Evolutionary conservation across 169 alveolate genomes (phyloP).

Genomic region (Plasmodium chabaudi): DNA sequence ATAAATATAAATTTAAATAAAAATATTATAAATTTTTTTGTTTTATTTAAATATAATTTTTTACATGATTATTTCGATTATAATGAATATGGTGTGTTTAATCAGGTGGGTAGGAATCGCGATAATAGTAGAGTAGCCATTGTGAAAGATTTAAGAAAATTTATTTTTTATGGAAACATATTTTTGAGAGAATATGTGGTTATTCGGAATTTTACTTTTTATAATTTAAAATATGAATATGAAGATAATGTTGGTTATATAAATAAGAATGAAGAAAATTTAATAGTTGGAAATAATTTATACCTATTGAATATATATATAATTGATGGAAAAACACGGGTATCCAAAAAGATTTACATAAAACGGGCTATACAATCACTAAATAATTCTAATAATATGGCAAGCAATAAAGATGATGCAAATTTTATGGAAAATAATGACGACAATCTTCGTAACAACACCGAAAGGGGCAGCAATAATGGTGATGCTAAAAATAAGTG

Average conservation of each 20-base stretch:
- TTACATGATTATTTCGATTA: slow-evolving; percentile 15
- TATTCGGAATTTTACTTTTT: slow-evolving; percentile 28
- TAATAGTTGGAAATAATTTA: slow-evolving; percentile 20
- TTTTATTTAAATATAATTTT: slow-evolving; percentile 23
- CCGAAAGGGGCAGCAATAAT: background rate
- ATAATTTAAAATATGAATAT: slow-evolving; percentile 33
- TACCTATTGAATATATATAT: slow-evolving; percentile 13
- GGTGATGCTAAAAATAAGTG: background rate
- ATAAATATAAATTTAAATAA: slow-evolving; percentile 19
- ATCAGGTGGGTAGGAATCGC: background rate
- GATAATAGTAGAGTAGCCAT: background rate
- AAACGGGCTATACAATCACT: no score
- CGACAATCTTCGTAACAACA: slow-evolving; percentile 5
- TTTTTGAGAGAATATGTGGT: slow-evolving; percentile 21
- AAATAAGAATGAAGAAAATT: slow-evolving; percentile 1
- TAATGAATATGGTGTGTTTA: slow-evolving; percentile 9
- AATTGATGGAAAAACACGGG: background rate
- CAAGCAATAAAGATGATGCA: no score
- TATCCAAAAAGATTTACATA: no score
- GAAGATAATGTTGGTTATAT: slow-evolving; percentile 37
- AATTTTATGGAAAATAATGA: slow-evolving; percentile 2
- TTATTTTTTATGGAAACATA: background rate
- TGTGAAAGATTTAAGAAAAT: slow-evolving; percentile 19
- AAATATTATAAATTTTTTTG: slow-evolving; percentile 22
- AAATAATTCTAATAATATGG: no score